Percentiles rank a stretch among this genome's conserved stretches.
phyloP scores from a whole-genome alignment of 2,329 filamentous ascomycete genomes.

The Claviceps humidiphila region DNA sequence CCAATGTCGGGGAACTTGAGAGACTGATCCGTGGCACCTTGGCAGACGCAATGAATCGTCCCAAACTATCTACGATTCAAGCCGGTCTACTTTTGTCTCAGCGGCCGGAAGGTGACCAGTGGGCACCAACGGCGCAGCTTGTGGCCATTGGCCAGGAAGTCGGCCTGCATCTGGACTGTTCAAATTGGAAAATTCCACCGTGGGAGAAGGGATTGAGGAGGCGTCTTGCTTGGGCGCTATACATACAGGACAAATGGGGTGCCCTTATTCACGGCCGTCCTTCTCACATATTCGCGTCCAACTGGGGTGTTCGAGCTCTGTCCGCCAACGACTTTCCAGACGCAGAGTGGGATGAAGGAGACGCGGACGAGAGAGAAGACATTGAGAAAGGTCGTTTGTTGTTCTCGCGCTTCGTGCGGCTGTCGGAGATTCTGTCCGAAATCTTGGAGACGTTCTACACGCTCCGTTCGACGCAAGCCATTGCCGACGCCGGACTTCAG shows the following conservation, averaged over 20 bases:
- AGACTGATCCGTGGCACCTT: constrained; percentile 59
- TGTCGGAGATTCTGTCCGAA: constrained; percentile 64
- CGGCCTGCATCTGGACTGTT: constrained; percentile 78
- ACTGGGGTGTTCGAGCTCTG: constrained; percentile 68
- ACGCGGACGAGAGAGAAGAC: constrained; percentile 48
- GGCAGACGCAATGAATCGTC: constrained; percentile 63
- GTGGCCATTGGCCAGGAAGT: constrained; percentile 81
- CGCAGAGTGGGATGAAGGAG: constrained; percentile 50
- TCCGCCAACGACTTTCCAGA: constrained; percentile 59
- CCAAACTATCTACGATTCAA: constrained; percentile 71
- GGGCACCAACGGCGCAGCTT: constrained; percentile 74
- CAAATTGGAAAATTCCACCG: constrained; percentile 70
- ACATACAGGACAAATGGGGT: constrained; percentile 91
- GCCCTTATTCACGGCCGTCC: constrained; percentile 74
- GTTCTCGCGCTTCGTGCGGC: constrained; percentile 62
- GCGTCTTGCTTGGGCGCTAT: constrained; percentile 77
- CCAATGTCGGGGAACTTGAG: constrained; percentile 63
- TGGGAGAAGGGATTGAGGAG: constrained; percentile 83
- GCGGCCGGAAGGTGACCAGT: constrained; percentile 63
- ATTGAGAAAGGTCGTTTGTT: constrained; percentile 55
- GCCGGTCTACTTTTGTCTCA: constrained; percentile 65
- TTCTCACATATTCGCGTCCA: constrained; percentile 53
- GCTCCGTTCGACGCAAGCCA: constrained; percentile 58
- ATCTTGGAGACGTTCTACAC: constrained; percentile 77
- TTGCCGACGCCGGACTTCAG: constrained; percentile 51